These are phyloP conservation scores for Tanozyma kutaoensis DNA, from an alignment of 805 yeast genomes.

Conservation along the genomic window DNA sequence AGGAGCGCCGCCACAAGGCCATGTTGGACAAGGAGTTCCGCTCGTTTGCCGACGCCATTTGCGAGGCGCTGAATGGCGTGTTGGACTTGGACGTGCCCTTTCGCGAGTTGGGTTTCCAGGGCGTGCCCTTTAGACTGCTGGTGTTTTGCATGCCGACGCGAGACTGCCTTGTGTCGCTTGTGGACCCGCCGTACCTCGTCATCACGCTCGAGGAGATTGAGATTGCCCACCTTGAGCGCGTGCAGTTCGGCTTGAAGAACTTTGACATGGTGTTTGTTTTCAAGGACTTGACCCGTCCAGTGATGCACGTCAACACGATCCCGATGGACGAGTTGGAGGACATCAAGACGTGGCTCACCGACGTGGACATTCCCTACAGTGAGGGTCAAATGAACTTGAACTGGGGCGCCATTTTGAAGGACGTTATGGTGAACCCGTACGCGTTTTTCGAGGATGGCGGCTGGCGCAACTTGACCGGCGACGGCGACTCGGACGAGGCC, in stretches of 20 bases:
- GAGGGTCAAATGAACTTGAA: constrained; percentile 93
- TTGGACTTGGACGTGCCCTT: constrained; percentile 89
- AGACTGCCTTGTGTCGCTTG: constrained; percentile 86
- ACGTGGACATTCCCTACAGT: constrained; percentile 88
- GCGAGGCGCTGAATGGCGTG: constrained; percentile 75
- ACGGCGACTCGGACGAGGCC: constrained; percentile 58
- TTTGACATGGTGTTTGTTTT: constrained; percentile 94
- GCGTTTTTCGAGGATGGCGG: constrained; percentile 92
- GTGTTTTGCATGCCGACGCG: constrained; percentile 95
- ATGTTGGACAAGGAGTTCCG: constrained; percentile 86
- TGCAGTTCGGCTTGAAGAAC: constrained; percentile 91
- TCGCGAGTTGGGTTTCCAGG: constrained; percentile 91
- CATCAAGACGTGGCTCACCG: constrained; percentile 94
- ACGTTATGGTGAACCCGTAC: constrained; percentile 83
- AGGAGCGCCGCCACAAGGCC: constrained; percentile 86
- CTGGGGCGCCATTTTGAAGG: constrained; percentile 93
- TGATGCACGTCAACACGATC: constrained; percentile 85
- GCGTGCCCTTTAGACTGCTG: constrained; percentile 92
- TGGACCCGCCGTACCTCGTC: constrained; percentile 92
- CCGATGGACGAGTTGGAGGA: constrained; percentile 88
- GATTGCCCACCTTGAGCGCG: constrained; percentile 91
- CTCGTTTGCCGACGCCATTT: constrained; percentile 77
- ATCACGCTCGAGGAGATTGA: constrained; percentile 87
- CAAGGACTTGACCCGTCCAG: constrained; percentile 81
- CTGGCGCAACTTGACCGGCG: constrained; percentile 88